Evolutionary conservation across 2,329 filamentous ascomycete genomes (phyloP), one percentile per base, ranked within the genome.

Genomic region (Dactylellina cionopaga): DNA sequence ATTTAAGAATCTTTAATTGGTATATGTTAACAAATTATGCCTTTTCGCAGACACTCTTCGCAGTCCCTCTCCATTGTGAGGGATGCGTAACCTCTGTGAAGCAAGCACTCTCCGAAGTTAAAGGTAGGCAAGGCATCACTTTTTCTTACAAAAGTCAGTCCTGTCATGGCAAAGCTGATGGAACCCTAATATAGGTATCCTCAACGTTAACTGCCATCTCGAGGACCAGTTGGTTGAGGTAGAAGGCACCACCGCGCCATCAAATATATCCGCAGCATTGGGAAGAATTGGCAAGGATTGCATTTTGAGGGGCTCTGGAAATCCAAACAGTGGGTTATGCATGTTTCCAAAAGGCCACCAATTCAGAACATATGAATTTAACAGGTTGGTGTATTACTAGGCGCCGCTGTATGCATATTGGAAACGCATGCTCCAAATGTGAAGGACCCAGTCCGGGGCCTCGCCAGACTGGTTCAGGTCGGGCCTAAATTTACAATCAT

Each of bases 381-480:
- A 58, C 43, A 74, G 65, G 72, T 76, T 77, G 69, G n/a, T n/a
- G n/a, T n/a, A 19, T 35, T 77, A 41, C 19, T 31, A 86, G 90
- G 87, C 79, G 91, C 92, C 27, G 92, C 94, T 44, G 95, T 99
- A 43, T 96, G 93, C 81, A 98, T 99, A 78, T 87, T 99, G 72
- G 95, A 99, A 83, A 96, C 92, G 64, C 88, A 92, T 78, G 85
- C 88, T 46, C 82, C 81, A 35, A 80, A 81, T 65, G 85, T 88
- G 63, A 80, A 83, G 75, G 85, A 89, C 77, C 84, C 90, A 77
- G 92, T 99, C 56, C 88, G 91, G 76, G 95, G 95, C 25, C 83
- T 99, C 39, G 92, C 91, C 74, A 88, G 95, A 76, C 96, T 99
- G 90, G 94, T 99, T 41, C 92, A 98, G 79, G 92, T 96, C 54